Conservation (phyloP, 805 yeast genomes). For the Candida boidinii region DNA sequence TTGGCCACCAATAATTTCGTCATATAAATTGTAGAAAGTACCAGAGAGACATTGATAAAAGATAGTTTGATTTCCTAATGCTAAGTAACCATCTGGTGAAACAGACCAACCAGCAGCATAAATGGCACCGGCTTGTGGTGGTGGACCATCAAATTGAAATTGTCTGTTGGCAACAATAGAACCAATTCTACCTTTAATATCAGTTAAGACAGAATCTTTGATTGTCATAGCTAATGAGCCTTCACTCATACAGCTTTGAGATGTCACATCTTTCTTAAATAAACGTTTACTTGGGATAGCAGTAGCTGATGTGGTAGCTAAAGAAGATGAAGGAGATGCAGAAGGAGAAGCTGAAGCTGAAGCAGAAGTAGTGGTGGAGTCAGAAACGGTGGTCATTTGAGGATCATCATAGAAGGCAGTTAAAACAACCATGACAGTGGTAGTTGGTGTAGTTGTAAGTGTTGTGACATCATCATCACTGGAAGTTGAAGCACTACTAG, state of each 20-base stretch:
- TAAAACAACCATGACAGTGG: slow-evolving; percentile 4
- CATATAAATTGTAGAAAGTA: slow-evolving; percentile 71
- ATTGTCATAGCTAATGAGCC: slow-evolving; percentile 50
- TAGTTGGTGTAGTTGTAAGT: slow-evolving; percentile 10
- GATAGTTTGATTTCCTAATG: slow-evolving; percentile 49
- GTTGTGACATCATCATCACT: slow-evolving; percentile 2
- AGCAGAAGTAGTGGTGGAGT: slow-evolving; percentile 13
- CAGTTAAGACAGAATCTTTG: slow-evolving; percentile 42
- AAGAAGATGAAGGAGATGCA: slow-evolving; percentile 20
- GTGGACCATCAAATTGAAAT: slow-evolving; percentile 73
- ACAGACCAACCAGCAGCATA: slow-evolving; percentile 59
- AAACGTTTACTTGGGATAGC: neutral
- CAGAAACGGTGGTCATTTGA: slow-evolving; percentile 20
- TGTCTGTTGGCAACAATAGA: slow-evolving; percentile 77
- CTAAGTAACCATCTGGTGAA: slow-evolving; percentile 48
- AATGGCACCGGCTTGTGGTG: slow-evolving; percentile 74
- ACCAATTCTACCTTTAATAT: slow-evolving; percentile 60
- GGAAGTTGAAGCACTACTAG: slow-evolving; percentile 11
- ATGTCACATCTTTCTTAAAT: slow-evolving; percentile 11
- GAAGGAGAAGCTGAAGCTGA: slow-evolving; percentile 19
- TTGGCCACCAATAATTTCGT: slow-evolving; percentile 49
- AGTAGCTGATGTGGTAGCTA: slow-evolving; percentile 5
- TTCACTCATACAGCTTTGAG: slow-evolving; percentile 35
- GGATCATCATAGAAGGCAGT: slow-evolving; percentile 17
- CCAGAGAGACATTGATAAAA: slow-evolving; percentile 76